phyloP scores from a whole-genome alignment of 306 rosid genomes.

The Vigna trinervia region DNA sequence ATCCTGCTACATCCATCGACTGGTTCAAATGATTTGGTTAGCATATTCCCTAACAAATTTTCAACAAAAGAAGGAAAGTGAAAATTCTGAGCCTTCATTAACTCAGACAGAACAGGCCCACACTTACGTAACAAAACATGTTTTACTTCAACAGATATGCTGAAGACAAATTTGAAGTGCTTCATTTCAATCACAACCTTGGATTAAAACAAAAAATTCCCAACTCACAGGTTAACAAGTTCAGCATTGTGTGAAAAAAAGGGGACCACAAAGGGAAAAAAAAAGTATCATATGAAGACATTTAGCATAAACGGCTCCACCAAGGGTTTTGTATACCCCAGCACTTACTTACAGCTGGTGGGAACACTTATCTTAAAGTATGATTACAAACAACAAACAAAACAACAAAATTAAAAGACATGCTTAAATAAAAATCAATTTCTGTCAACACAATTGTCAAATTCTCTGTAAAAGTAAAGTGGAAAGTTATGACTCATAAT shows the following conservation, averaged over 20 bases:
- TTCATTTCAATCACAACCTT: slow-evolving; percentile 19
- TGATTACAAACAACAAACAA: neutral
- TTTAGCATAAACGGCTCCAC: slow-evolving; percentile 28
- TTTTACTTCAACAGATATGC: slow-evolving; percentile 21
- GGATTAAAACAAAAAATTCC: neutral
- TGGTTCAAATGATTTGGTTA: slow-evolving; percentile 68
- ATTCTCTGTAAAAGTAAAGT: neutral
- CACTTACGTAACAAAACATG: slow-evolving; percentile 34
- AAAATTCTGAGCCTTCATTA: slow-evolving; percentile 48
- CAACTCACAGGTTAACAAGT: neutral
- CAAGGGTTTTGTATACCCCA: slow-evolving; percentile 12
- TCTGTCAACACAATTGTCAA: neutral
- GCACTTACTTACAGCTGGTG: slow-evolving; percentile 36
- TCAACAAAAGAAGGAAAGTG: slow-evolving; percentile 80
- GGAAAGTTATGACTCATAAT: neutral
- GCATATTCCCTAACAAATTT: slow-evolving; percentile 62
- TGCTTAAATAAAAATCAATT: neutral
- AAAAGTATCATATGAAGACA: slow-evolving; percentile 21
- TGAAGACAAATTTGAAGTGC: slow-evolving; percentile 34
- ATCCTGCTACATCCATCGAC: slow-evolving; percentile 52
- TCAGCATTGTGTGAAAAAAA: neutral
- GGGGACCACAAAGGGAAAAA: neutral
- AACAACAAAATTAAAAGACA: neutral
- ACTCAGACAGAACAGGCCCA: slow-evolving; percentile 63
- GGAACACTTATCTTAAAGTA: slow-evolving; percentile 23